These are phyloP conservation scores for Termitomyces titanicus DNA, from an alignment of 768 basidiomycete species.

Conservation along the genomic window DNA sequence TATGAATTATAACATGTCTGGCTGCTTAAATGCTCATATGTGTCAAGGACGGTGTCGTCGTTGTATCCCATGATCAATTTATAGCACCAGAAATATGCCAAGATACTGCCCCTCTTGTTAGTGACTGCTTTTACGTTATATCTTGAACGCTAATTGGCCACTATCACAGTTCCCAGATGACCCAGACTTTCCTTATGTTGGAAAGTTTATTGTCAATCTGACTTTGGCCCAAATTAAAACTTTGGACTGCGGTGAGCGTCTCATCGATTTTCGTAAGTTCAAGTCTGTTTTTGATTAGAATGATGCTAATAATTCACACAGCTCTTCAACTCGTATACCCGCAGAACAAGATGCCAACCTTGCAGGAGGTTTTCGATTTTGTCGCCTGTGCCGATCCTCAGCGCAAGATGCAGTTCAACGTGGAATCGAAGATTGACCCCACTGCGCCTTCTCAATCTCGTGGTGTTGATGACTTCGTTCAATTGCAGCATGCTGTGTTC, in stretches of 20 bases:
- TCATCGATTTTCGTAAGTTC: constrained; percentile 52
- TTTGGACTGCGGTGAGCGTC: constrained; percentile 71
- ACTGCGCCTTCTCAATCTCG: constrained; percentile 46
- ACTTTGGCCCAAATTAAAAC: constrained; percentile 79
- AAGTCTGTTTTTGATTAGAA: neutral
- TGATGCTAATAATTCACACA: constrained; percentile 18
- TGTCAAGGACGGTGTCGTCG: constrained; percentile 63
- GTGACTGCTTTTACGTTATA: constrained; percentile 13
- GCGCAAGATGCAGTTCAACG: constrained; percentile 64
- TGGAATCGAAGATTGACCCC: constrained; percentile 75
- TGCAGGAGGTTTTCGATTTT: constrained; percentile 73
- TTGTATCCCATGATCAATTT: constrained; percentile 80
- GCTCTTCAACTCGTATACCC: constrained; percentile 66
- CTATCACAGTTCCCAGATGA: constrained; percentile 46
- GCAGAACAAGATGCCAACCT: constrained; percentile 66
- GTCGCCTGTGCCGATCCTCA: constrained; percentile 68
- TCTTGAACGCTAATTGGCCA: neutral
- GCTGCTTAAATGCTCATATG: neutral
- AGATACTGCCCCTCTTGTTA: constrained; percentile 64
- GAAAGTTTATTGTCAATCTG: constrained; percentile 70
- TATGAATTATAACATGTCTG: constrained; percentile 5
- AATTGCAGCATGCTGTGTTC: constrained; percentile 57
- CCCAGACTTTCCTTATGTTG: constrained; percentile 71
- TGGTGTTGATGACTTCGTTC: constrained; percentile 59
- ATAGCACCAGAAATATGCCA: constrained; percentile 62